These are phyloP conservation scores for Zostera marina DNA, from an alignment of 116 monocot species.

Conservation along the genomic window DNA sequence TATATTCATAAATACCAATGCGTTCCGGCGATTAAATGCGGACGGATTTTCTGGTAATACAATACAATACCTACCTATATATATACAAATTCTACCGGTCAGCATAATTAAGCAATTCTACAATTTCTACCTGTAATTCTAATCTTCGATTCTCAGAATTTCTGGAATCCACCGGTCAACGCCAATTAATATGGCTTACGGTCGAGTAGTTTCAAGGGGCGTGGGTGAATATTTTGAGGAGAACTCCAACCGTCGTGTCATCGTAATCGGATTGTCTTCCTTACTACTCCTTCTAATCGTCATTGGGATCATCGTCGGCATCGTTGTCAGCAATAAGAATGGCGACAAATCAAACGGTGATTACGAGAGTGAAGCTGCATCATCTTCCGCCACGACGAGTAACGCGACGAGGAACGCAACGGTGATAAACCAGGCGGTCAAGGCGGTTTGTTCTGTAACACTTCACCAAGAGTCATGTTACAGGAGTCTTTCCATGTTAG, in stretches of 20 bases:
- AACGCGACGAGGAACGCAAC: background rate
- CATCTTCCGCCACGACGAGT: slow-evolving; percentile 3
- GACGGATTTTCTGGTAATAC: too few relatives aligned
- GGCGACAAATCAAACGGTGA: background rate
- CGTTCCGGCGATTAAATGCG: too few relatives aligned
- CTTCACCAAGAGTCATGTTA: slow-evolving; percentile 33
- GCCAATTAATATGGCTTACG: slow-evolving; percentile 6
- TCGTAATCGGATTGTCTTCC: slow-evolving; percentile 14
- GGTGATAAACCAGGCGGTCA: slow-evolving; percentile 24
- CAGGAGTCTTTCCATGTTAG: slow-evolving; percentile 22
- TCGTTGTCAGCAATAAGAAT: slow-evolving; percentile 2
- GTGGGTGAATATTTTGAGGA: slow-evolving; percentile 4
- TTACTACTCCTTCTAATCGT: slow-evolving; percentile 28
- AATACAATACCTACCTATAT: too few relatives aligned
- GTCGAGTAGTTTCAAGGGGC: slow-evolving; percentile 3
- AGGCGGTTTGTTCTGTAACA: slow-evolving; percentile 40
- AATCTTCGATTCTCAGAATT: background rate
- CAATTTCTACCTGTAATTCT: background rate
- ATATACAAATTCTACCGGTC: too few relatives aligned
- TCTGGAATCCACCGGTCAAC: background rate
- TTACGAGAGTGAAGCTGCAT: background rate
- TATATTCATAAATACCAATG: too few relatives aligned
- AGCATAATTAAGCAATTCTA: too few relatives aligned
- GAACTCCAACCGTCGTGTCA: slow-evolving; percentile 13
- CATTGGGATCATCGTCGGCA: slow-evolving; percentile 8